Base-by-base conservation (phyloP, 305 asterid species). In the Ilex paraguariensis region DNA sequence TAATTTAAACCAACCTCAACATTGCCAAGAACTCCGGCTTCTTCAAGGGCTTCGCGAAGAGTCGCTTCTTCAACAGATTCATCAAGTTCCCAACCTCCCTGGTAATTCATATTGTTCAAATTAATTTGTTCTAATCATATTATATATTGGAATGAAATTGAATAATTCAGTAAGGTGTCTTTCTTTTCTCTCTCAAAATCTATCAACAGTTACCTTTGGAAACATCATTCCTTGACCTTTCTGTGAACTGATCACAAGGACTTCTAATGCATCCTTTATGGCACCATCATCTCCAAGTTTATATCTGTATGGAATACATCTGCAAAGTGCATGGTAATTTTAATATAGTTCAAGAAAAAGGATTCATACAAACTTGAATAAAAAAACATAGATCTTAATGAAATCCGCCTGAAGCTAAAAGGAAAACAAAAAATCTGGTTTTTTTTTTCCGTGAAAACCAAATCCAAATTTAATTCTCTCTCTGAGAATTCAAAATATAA, bases 61-160 rank as follows among this genome's bases (percentile, higher is more conserved):
- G 87, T 91, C 13, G 95, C 95, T 76, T 82, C 95, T 73, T 80
- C 81, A 3, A 81, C 77, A 6, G 89, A 80, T 70, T 87, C 95
- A 72, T 87, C 95, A 31, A 64, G 62, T 59, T 87, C 95, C 95
- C 95, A 87, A 44, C 95, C 95, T 42, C 95, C 95, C 95, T 86
- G 64, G 13, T 16, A 14, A 44, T 51, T 39, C n/a, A 58, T 36
- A 53, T 51, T 14, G 44, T 46, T 49, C 7, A 56, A 44, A 21
- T 56, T 8, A 48, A 58, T 13, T 28, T 15, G 11, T 15, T 28
- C 10, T 30, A 50, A 65, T n/a, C 31, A 50, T 62, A 17, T 17
- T 13, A 44, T 13, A 16, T 16, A 36, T 36, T 21, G 28, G 28
- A 1, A 21, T 21, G 28, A 21, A 21, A 21, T 21, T 21, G 28